phyloP scores from a whole-genome alignment of 2,329 filamentous ascomycete genomes.

The Claviceps digitariae region DNA sequence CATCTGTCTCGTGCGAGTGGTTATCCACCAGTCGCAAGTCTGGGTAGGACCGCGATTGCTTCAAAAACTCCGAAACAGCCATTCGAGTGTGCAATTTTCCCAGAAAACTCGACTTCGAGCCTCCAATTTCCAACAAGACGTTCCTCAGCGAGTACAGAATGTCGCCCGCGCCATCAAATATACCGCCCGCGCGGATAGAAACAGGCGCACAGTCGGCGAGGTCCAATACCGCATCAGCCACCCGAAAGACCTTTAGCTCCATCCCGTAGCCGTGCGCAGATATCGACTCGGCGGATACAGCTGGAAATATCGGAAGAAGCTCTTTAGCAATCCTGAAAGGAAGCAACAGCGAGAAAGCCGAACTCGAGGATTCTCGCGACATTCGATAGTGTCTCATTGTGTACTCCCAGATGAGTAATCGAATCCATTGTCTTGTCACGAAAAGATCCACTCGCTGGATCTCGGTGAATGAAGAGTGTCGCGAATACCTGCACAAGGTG shows the following conservation, averaged over 20 bases:
- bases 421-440: slow-evolving; percentile 14
- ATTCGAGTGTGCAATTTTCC: too few species aligned
- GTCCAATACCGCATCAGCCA: slow-evolving; percentile 14
- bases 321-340: slow-evolving; percentile 15
- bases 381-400: slow-evolving; percentile 12
- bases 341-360: slow-evolving; percentile 14
- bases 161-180: too few species aligned
- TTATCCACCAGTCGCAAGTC: neutral
- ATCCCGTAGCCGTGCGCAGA: slow-evolving; percentile 15
- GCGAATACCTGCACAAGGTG: too few species aligned
- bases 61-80: too few species aligned
- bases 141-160: too few species aligned
- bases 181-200: neutral
- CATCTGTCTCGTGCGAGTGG: neutral
- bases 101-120: too few species aligned
- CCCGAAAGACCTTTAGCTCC: slow-evolving; percentile 14
- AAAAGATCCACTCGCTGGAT: too few species aligned
- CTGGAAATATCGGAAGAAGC: slow-evolving; percentile 9
- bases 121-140: too few species aligned
- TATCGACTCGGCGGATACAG: slow-evolving; percentile 9
- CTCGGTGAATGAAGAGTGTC: too few species aligned
- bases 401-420: slow-evolving; percentile 16
- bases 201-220: slow-evolving; percentile 9
- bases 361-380: too few species aligned
- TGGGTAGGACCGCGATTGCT: slow-evolving; percentile 1